Conservation (phyloP, 2,329 filamentous ascomycete species). For the Colletotrichum ledebouriae region DNA sequence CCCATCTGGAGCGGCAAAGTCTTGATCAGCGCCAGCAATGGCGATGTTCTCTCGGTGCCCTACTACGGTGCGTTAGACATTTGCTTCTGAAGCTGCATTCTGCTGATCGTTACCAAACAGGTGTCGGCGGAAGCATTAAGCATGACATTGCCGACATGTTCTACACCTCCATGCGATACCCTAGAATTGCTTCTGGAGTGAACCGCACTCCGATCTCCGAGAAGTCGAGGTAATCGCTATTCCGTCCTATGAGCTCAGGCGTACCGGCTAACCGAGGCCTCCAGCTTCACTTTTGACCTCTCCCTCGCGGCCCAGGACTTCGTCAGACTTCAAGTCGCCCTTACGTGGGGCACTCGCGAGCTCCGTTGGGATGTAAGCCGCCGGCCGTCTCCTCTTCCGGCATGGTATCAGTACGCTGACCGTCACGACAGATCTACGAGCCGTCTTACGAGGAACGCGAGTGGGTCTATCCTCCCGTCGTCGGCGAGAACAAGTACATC, state of each 20-base stretch:
- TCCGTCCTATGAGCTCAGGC: too few relatives aligned
- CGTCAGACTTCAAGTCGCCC: conserved; percentile 43
- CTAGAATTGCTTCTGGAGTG: conserved; percentile 27
- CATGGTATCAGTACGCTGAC: neutral
- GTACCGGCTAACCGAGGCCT: neutral
- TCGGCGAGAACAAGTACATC: conserved; percentile 55
- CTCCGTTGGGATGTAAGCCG: conserved; percentile 47
- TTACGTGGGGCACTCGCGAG: conserved; percentile 47
- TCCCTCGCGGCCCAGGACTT: conserved; percentile 46
- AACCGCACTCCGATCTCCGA: conserved; percentile 26
- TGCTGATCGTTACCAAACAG: neutral
- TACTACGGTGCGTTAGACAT: conserved; percentile 46
- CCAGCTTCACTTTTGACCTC: conserved; percentile 46
- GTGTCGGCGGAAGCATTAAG: conserved; percentile 37
- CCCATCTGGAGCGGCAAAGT: conserved; percentile 53
- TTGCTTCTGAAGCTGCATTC: accelerated
- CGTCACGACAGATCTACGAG: conserved; percentile 51
- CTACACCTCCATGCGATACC: conserved; percentile 30
- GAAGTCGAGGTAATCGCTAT: conserved; percentile 24
- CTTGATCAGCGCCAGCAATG: conserved; percentile 50
- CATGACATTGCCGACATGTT: conserved; percentile 32
- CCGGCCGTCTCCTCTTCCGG: neutral
- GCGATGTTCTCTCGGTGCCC: conserved; percentile 51
- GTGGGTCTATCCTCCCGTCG: conserved; percentile 58
- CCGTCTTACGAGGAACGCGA: conserved; percentile 53